These are phyloP conservation scores for Juglanconis oblonga DNA, from an alignment of 2,329 filamentous ascomycete genomes.

Conservation along the genomic window DNA sequence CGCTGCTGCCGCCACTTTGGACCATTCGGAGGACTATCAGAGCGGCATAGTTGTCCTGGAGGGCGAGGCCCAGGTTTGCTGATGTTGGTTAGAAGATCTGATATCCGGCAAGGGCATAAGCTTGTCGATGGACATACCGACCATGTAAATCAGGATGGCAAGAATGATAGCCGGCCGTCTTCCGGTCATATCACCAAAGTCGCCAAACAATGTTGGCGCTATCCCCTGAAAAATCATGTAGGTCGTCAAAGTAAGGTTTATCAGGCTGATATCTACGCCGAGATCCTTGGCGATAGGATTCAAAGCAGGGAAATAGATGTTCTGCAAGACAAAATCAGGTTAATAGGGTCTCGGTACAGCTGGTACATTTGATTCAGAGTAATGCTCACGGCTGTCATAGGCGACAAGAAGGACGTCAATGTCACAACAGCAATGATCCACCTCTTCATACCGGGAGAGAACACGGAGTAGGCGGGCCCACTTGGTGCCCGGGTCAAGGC, in stretches of 20 bases:
- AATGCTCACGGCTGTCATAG: conserved; percentile 45
- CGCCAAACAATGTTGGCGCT: conserved; percentile 58
- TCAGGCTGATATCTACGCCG: conserved; percentile 35
- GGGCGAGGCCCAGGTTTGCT: conserved; percentile 58
- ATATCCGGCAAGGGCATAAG: not conserved
- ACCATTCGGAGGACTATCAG: conserved; percentile 60
- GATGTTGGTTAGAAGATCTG: not conserved
- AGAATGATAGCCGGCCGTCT: conserved; percentile 61
- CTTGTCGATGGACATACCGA: conserved; percentile 16
- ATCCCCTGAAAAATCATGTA: conserved; percentile 65
- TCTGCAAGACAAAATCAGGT: conserved; percentile 24
- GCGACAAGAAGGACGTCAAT: conserved; percentile 52
- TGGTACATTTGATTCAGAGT: not conserved
- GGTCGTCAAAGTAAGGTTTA: conserved; percentile 54
- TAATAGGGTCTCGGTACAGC: not conserved
- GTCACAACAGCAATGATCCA: conserved; percentile 54
- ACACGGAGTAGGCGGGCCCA: conserved; percentile 39
- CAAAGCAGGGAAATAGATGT: conserved; percentile 51
- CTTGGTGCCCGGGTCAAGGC: conserved; percentile 33
- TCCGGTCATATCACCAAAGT: conserved; percentile 59
- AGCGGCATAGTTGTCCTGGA: conserved; percentile 56
- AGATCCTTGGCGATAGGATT: conserved; percentile 36
- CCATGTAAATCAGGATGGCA: conserved; percentile 54
- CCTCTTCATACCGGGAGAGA: conserved; percentile 40
- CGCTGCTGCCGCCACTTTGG: conserved; percentile 63